These are phyloP conservation scores for Staphylotrichum longicolle DNA, from an alignment of 495 filamentous ascomycete genomes.

Conservation along the genomic window DNA sequence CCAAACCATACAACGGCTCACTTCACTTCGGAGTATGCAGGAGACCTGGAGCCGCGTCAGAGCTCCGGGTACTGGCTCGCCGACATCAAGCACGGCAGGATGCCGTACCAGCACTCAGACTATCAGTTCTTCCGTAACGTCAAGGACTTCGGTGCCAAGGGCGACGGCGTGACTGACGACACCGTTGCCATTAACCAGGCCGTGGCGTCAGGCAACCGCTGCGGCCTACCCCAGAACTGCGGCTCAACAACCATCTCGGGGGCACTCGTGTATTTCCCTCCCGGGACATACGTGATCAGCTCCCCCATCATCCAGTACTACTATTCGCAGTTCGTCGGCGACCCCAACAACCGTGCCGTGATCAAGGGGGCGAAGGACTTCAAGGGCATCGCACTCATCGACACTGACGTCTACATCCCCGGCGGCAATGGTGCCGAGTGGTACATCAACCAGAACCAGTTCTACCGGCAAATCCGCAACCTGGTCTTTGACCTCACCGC, in stretches of 20 bases:
- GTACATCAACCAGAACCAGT: constrained; percentile 78
- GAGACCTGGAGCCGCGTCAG: too few relatives aligned
- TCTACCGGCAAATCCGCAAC: constrained; percentile 90
- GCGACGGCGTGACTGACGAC: too few relatives aligned
- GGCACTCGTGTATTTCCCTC: constrained; percentile 42
- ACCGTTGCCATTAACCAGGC: background rate
- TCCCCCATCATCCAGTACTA: constrained; percentile 57
- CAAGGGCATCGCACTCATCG: constrained; percentile 36
- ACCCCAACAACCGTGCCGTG: constrained; percentile 60
- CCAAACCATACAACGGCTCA: too few relatives aligned
- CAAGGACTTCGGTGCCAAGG: too few relatives aligned
- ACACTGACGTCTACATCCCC: constrained; percentile 42
- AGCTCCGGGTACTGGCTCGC: too few relatives aligned
- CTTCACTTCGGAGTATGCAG: too few relatives aligned
- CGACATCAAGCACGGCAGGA: too few relatives aligned
- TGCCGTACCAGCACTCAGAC: too few relatives aligned
- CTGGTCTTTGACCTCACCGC: constrained; percentile 73
- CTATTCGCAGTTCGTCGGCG: constrained; percentile 72
- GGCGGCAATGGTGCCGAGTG: constrained; percentile 52
- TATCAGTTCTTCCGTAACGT: too few relatives aligned
- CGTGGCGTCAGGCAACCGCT: background rate
- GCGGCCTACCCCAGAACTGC: background rate
- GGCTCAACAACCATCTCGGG: background rate
- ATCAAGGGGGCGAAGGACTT: constrained; percentile 75
- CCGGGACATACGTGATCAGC: constrained; percentile 35